phyloP scores from a whole-genome alignment of 2,329 filamentous ascomycete genomes.

The Colletotrichum truncatum region DNA sequence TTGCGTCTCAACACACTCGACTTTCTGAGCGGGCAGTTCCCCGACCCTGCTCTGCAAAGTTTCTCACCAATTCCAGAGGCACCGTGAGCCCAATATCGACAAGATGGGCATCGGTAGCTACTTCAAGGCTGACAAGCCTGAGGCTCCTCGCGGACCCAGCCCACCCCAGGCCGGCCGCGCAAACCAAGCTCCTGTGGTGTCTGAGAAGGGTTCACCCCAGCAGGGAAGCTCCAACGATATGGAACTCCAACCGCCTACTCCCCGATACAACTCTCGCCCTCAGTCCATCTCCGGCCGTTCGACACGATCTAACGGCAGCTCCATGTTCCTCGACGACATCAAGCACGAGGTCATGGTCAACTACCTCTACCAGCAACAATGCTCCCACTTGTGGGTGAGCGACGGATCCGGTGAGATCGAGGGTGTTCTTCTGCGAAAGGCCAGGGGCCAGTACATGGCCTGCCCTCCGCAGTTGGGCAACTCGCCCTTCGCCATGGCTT shows the following conservation, averaged over 20 bases:
- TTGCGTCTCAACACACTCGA: background rate
- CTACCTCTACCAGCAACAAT: conserved; percentile 84
- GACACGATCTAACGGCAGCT: conserved; percentile 56
- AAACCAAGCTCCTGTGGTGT: conserved; percentile 37
- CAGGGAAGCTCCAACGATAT: conserved; percentile 48
- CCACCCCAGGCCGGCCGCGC: conserved; percentile 31
- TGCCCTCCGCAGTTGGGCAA: conserved; percentile 72
- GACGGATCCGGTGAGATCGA: conserved; percentile 75
- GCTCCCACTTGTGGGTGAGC: conserved; percentile 76
- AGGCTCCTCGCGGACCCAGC: conserved; percentile 35
- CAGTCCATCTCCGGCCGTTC: conserved; percentile 61
- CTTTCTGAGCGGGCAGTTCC: background rate
- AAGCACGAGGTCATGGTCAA: conserved; percentile 87
- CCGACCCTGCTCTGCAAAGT: background rate
- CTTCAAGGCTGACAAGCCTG: conserved; percentile 65
- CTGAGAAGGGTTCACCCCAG: conserved; percentile 47
- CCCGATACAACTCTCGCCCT: conserved; percentile 59
- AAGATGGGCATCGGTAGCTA: conserved; percentile 70
- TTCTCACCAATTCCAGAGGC: background rate
- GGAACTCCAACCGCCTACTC: conserved; percentile 59
- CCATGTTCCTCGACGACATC: conserved; percentile 73
- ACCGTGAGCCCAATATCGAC: background rate
- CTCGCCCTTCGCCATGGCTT: conserved; percentile 72
- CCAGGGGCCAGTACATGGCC: conserved; percentile 74
- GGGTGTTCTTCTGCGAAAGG: conserved; percentile 77